Evolutionary conservation across 805 yeast species (phyloP).

Genomic region (Brettanomyces bruxellensis): DNA sequence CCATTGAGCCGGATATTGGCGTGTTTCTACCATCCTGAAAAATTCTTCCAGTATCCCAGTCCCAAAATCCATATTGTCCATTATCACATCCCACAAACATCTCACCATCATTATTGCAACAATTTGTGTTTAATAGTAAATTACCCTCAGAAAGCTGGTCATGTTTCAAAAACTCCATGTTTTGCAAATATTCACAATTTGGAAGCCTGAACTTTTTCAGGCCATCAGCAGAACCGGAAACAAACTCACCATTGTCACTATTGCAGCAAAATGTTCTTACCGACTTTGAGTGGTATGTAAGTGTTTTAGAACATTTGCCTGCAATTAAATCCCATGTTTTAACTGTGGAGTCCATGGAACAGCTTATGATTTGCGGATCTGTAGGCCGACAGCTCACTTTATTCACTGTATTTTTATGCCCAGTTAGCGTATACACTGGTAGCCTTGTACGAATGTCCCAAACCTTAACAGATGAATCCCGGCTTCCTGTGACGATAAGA

Average conservation of each 20-base stretch:
- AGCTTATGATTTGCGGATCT: conserved; percentile 80
- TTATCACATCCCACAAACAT: conserved; percentile 79
- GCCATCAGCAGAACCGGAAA: conserved; percentile 74
- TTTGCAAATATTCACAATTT: conserved; percentile 56
- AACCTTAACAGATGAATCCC: conserved; percentile 77
- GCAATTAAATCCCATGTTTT: conserved; percentile 86
- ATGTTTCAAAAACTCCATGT: conserved; percentile 21
- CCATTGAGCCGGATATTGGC: conserved; percentile 62
- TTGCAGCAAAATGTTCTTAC: conserved; percentile 74
- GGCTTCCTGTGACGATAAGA: conserved; percentile 75
- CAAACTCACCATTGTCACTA: conserved; percentile 63
- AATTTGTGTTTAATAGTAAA: conserved; percentile 57
- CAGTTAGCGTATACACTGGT: conserved; percentile 68
- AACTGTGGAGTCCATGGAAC: conserved; percentile 79
- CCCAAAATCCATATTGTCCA: conserved; percentile 70
- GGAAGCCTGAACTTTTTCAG: conserved; percentile 81
- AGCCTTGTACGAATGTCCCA: conserved; percentile 88
- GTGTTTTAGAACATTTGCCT: conserved; percentile 57
- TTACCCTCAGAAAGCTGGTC: conserved; percentile 26
- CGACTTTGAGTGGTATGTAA: conserved; percentile 81
- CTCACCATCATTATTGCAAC: conserved; percentile 51
- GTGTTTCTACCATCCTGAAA: conserved; percentile 46
- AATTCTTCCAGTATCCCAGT: conserved; percentile 62
- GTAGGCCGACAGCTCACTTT: conserved; percentile 56
- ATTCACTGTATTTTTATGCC: conserved; percentile 73